phyloP scores from a whole-genome alignment of 2,329 filamentous ascomycete genomes.

The Cladorrhinum sp. region DNA sequence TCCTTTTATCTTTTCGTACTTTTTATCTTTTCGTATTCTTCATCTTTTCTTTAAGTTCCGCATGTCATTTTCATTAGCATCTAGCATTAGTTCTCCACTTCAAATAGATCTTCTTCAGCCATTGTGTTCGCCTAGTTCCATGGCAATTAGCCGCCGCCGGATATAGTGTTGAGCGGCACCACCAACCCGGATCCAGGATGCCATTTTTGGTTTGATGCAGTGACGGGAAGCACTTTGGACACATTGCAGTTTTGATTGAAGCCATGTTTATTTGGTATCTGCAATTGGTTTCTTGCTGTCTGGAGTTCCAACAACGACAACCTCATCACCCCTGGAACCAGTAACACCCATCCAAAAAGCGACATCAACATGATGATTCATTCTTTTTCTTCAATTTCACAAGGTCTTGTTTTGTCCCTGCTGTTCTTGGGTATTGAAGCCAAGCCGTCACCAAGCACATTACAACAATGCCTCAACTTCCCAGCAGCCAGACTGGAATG shows the following conservation, averaged over 20 bases:
- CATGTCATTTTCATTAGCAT: background rate
- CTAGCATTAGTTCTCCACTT: background rate
- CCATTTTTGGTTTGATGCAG: background rate
- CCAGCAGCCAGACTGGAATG: constrained; percentile 1
- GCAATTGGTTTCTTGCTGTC: background rate
- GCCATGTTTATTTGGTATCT: background rate
- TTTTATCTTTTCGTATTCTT: background rate
- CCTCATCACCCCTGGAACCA: too few relatives aligned
- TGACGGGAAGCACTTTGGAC: constrained; percentile 10
- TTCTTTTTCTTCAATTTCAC: background rate
- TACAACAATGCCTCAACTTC: background rate
- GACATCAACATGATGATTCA: background rate
- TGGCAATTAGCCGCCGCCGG: constrained; percentile 11
- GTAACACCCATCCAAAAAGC: too few relatives aligned
- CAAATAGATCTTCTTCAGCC: background rate
- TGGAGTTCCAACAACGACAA: too few relatives aligned
- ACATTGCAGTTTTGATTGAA: constrained; percentile 7
- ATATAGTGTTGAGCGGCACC: background rate
- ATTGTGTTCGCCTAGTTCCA: background rate
- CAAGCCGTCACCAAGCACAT: background rate
- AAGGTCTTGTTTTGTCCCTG: background rate
- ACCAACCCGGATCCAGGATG: background rate
- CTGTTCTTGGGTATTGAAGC: background rate
- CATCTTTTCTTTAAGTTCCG: too few relatives aligned
- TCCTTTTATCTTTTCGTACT: background rate